phyloP scores from a whole-genome alignment of 1,139 yeast genomes.

The Suhomyces wounanorum region DNA sequence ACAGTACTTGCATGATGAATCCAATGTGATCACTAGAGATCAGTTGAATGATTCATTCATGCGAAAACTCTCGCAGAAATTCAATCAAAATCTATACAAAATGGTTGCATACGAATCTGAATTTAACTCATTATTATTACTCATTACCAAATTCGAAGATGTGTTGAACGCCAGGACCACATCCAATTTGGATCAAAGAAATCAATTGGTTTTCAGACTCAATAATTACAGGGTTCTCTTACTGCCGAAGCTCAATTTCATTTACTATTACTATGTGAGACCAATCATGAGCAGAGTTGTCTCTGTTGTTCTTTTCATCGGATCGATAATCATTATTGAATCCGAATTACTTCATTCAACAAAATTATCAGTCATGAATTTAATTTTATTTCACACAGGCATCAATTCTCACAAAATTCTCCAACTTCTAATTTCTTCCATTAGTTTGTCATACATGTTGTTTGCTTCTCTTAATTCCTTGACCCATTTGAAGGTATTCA shows the following conservation, averaged over 20 bases:
- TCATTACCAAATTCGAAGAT: constrained; percentile 45
- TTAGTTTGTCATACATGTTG: constrained; percentile 67
- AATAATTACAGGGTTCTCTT: constrained; percentile 23
- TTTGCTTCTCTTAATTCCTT: constrained; percentile 64
- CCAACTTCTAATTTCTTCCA: constrained; percentile 41
- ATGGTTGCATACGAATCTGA: constrained; percentile 46
- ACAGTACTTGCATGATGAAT: constrained; percentile 27
- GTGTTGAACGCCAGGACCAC: constrained; percentile 35
- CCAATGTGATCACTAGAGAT: constrained; percentile 31
- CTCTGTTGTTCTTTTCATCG: constrained; percentile 39
- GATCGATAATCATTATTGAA: constrained; percentile 59
- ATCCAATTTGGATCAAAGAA: constrained; percentile 25
- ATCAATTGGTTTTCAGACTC: constrained; percentile 33
- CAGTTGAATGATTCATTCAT: constrained; percentile 39
- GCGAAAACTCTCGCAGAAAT: constrained; percentile 37
- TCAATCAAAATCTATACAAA: constrained; percentile 42
- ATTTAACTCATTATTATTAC: constrained; percentile 35
- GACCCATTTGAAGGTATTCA: constrained; percentile 68
- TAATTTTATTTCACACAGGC: constrained; percentile 34
- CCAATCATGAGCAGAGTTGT: constrained; percentile 49
- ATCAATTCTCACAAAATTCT: constrained; percentile 21
- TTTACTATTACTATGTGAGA: constrained; percentile 40
- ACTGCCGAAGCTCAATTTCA: constrained; percentile 35
- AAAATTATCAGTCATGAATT: constrained; percentile 58
- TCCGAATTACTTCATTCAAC: constrained; percentile 80